These are phyloP conservation scores for Psidium friedrichsthalianum DNA, from an alignment of 345 rosid genomes.

Conservation along the genomic window DNA sequence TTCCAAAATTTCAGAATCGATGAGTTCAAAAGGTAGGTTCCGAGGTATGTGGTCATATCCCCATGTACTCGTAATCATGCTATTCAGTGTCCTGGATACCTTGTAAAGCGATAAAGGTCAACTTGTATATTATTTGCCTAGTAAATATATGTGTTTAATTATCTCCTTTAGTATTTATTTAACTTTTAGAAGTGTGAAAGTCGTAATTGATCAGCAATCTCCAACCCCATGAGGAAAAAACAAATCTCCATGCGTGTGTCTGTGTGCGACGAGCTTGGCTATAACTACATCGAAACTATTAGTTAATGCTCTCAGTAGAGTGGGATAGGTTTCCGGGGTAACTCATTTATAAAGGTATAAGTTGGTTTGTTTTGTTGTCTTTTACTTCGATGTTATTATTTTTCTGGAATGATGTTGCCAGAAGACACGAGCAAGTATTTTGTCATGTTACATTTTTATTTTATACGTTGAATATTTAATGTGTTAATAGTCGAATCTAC, in stretches of 20 bases:
- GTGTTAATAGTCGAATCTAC: neutral
- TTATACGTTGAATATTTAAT: neutral
- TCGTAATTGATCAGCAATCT: neutral
- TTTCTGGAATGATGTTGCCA: neutral
- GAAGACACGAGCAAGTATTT: neutral
- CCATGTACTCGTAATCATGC: neutral
- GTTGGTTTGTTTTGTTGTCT: neutral
- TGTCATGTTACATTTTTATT: neutral
- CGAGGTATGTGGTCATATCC: neutral
- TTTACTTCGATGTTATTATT: neutral
- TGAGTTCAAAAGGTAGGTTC: neutral
- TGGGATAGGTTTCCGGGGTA: neutral
- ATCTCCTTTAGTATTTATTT: neutral
- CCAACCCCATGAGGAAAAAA: neutral
- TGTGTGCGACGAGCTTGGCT: neutral
- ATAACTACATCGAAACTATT: neutral
- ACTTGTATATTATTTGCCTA: neutral
- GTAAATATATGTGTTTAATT: neutral
- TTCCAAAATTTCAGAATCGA: neutral
- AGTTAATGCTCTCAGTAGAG: too few relatives aligned
- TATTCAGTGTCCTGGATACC: neutral
- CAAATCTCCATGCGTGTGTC: neutral
- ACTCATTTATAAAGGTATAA: neutral
- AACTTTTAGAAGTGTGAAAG: neutral
- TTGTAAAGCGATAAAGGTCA: neutral